Conservation (phyloP, 2,329 filamentous ascomycete species). For the Calonectria crousiana region DNA sequence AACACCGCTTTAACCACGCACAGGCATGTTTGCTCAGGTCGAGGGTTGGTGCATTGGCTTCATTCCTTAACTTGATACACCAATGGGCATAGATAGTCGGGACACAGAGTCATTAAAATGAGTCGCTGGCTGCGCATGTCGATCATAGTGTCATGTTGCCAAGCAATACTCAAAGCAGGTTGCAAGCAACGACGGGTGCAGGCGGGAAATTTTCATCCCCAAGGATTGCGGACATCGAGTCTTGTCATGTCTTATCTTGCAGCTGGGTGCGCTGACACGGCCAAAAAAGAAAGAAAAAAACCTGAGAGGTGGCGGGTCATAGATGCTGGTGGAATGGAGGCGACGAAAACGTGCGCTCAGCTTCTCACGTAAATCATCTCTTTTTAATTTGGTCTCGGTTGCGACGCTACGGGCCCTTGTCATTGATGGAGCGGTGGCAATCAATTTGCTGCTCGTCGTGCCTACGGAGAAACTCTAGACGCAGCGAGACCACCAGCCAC, state of each 20-base stretch:
- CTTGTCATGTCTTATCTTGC: background rate
- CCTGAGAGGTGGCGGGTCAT: background rate
- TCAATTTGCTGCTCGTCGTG: background rate
- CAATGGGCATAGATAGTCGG: background rate
- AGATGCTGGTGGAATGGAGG: slow-evolving; percentile 3
- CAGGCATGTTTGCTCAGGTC: slow-evolving; percentile 32
- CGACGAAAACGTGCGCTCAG: background rate
- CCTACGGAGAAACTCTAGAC: slow-evolving; percentile 3
- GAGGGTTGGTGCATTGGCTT: slow-evolving; percentile 4
- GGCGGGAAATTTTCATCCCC: background rate
- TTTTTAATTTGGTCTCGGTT: slow-evolving; percentile 3
- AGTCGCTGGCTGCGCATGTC: background rate
- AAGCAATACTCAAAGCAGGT: background rate
- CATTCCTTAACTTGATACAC: slow-evolving; percentile 32
- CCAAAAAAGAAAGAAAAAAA: background rate
- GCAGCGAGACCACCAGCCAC: background rate
- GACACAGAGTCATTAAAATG: background rate
- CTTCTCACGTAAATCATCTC: background rate
- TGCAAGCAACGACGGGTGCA: background rate
- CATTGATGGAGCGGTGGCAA: background rate
- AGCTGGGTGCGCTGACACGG: background rate
- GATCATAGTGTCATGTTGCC: slow-evolving; percentile 6
- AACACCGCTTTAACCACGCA: slow-evolving; percentile 25
- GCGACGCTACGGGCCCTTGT: slow-evolving; percentile 8
- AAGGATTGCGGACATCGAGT: background rate